Percentiles rank a stretch among this genome's conserved stretches.
These are phyloP conservation scores for Talaromyces sp. DNA, from an alignment of 2,329 filamentous ascomycete genomes.

Conservation along the genomic window DNA sequence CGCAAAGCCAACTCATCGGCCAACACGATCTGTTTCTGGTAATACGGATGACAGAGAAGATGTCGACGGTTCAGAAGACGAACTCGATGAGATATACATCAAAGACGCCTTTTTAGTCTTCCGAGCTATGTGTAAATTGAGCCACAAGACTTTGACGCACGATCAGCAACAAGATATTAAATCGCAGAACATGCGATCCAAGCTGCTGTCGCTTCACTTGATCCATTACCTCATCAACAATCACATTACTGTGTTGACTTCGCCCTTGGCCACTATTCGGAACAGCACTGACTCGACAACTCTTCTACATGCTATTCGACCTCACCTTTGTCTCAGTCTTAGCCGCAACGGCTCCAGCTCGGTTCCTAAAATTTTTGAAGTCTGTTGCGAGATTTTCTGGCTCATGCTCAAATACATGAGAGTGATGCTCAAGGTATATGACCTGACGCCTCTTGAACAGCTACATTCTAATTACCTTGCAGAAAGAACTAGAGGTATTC, in stretches of 20 bases:
- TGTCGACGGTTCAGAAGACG: conserved; percentile 46
- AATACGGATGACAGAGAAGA: conserved; percentile 35
- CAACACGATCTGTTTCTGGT: conserved; percentile 38
- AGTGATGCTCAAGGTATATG: conserved; percentile 74
- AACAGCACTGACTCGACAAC: conserved; percentile 79
- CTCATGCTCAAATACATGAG: conserved; percentile 92
- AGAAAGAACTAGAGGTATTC: conserved; percentile 97
- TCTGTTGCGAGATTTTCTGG: conserved; percentile 97
- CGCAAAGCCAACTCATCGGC: conserved; percentile 44
- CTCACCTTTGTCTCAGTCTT: conserved; percentile 90
- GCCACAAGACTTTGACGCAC: conserved; percentile 80
- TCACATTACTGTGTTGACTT: conserved; percentile 84
- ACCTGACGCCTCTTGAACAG: no score
- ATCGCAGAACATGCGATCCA: conserved; percentile 94
- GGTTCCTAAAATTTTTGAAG: conserved; percentile 85
- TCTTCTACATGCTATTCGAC: conserved; percentile 92
- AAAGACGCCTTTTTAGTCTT: conserved; percentile 97
- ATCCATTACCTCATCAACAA: conserved; percentile 95
- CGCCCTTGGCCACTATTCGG: conserved; percentile 83
- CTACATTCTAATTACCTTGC: conserved; percentile 12
- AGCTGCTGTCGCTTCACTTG: conserved; percentile 88
- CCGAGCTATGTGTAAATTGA: conserved; percentile 93
- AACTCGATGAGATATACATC: conserved; percentile 93
- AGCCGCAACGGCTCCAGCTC: conserved; percentile 94
- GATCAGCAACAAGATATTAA: conserved; percentile 91